These are phyloP conservation scores for Trichosporon ovoides DNA, from an alignment of 1,284 basidiomycete genomes.

Conservation along the genomic window DNA sequence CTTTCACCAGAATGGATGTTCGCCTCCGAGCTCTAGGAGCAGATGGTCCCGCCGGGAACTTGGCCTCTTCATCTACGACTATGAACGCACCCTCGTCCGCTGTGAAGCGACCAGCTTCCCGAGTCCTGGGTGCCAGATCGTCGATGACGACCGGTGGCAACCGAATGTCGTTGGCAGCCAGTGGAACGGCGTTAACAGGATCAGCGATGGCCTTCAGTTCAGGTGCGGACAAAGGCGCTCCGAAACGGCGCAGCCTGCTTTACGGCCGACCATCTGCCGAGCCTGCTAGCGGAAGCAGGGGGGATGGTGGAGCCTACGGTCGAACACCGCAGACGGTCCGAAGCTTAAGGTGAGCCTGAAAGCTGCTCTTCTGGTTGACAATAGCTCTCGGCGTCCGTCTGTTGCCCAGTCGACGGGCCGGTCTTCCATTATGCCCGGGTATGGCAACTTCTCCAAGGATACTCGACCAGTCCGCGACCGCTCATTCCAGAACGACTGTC, in stretches of 20 bases:
- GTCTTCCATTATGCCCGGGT: conserved; percentile 44
- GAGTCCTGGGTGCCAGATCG: not conserved
- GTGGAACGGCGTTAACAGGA: not conserved
- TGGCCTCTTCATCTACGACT: conserved; percentile 43
- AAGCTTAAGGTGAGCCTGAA: not conserved
- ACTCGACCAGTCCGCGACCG: conserved; percentile 67
- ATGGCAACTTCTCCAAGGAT: conserved; percentile 56
- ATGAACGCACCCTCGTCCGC: conserved; percentile 57
- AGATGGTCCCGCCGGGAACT: conserved; percentile 57
- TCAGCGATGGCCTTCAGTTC: not conserved
- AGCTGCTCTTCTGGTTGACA: not conserved
- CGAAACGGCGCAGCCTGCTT: conserved; percentile 9
- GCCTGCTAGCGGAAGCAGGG: conserved; percentile 51
- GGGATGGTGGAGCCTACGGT: conserved; percentile 54
- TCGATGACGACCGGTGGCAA: not conserved
- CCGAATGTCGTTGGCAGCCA: not conserved
- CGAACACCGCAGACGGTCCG: conserved; percentile 56
- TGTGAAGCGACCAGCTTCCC: conserved; percentile 54
- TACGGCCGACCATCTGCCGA: not conserved
- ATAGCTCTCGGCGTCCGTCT: conserved; percentile 61
- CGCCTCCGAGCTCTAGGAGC: conserved; percentile 57
- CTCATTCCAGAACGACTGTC: conserved; percentile 65
- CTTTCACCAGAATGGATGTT: conserved; percentile 49
- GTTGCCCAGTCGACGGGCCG: conserved; percentile 53
- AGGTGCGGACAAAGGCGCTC: not conserved